Evolutionary conservation across 2,329 filamentous ascomycete species (phyloP).

Genomic region (Penicillium sp.): DNA sequence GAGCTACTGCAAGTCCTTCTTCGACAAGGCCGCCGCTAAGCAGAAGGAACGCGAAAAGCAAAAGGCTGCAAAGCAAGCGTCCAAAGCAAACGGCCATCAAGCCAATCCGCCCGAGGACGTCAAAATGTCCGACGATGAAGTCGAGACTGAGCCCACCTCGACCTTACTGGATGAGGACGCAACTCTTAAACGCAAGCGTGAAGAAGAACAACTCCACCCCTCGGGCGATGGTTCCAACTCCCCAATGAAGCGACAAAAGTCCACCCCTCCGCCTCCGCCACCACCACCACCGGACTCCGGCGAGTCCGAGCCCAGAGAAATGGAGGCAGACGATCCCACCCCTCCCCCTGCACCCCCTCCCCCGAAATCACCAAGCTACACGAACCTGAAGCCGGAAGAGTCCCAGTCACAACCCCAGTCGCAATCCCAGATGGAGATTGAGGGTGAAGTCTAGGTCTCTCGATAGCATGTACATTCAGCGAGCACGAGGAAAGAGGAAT

Average conservation of each 20-base stretch:
- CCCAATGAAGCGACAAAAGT: constrained; percentile 56
- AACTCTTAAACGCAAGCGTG: constrained; percentile 20
- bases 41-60: constrained; percentile 67
- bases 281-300: constrained; percentile 32
- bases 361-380: neutral
- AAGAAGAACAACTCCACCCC: constrained; percentile 8
- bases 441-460: constrained; percentile 20
- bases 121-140: constrained; percentile 45
- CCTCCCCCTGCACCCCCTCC: neutral
- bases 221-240: constrained; percentile 35
- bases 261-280: constrained; percentile 39
- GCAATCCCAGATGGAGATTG: constrained; percentile 22
- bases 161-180: constrained; percentile 47
- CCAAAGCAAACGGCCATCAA: constrained; percentile 23
- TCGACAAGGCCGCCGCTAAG: constrained; percentile 81
- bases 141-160: constrained; percentile 39
- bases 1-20: constrained; percentile 77
- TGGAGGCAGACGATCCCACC: constrained; percentile 10
- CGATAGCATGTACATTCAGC: neutral
- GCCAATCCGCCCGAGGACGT: constrained; percentile 25
- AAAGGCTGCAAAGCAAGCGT: constrained; percentile 50
- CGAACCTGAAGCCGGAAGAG: constrained; percentile 3
- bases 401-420: neutral
- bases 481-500: neutral
- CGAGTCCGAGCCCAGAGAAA: constrained; percentile 9